Evolutionary conservation across 2,329 filamentous ascomycete species (phyloP), one percentile per base, ranked within the genome.

Genomic region (Elsinoe batatas): DNA sequence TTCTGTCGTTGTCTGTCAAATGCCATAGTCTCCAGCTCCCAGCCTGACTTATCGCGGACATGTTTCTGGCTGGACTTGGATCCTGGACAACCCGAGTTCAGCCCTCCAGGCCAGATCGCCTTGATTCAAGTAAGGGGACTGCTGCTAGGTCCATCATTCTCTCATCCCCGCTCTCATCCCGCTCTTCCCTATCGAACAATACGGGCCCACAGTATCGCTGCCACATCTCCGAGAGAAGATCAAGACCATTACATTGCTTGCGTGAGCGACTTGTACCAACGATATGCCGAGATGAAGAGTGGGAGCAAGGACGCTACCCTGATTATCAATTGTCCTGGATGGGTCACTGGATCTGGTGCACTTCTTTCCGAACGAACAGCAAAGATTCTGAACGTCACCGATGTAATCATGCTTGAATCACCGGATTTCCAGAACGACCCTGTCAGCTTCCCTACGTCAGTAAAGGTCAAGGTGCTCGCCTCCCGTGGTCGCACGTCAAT

Each of bases 71-170:
- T 93, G 5, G 88, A 93, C 62, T 74, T 91, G 8, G 87, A 93
- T 64, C 85, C 86, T 0, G 84, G 83, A 0, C 87, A 90, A 63
- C 85, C 87, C 2, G 87, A 91, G 64, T 90, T 85, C 65, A 80
- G 79, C 0, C 77, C 83, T 1, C 79, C 83, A 0, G 87, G 87
- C 0, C 82, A 85, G 12, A 64, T 91, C 17, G 87, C 86, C 1
- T 78, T 91, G 3, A 72, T 84, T 12, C 74, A 79, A 26, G 69
- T 90, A 10, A 74, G 72, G 1, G 69, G 75, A 30, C 80, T 83
- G 0, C 82, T 88, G 51, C 71, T 91, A 4, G 78, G 81, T 0
- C 79, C 85, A 1, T 76, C 85, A 0, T 91, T 87, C 63, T 81
- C 81, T 6, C 84, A 87, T 60, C 77, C 76, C 71, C 62, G 63